These are phyloP conservation scores for Carex arenaria DNA, from an alignment of 202 grass and related monocot species.

Conservation along the genomic window DNA sequence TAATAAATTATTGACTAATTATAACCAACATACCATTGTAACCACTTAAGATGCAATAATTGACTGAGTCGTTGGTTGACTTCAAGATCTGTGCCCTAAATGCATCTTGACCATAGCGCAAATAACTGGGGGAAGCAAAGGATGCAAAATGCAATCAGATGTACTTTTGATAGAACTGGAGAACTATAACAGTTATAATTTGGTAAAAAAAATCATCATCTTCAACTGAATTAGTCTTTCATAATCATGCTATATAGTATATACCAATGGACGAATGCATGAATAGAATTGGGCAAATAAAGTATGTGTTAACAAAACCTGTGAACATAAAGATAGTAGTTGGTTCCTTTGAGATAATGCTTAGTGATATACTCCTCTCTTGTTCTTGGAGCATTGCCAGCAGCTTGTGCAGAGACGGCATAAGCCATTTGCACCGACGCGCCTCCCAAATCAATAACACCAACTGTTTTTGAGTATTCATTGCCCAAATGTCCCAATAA, in stretches of 20 bases:
- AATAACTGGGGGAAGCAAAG: slow-evolving; percentile 28
- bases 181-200: neutral
- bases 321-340: slow-evolving; percentile 42
- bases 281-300: neutral
- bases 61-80: slow-evolving; percentile 25
- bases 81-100: slow-evolving; percentile 44
- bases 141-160: neutral
- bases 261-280: neutral
- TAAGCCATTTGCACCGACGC: slow-evolving; percentile 55
- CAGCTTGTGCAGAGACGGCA: slow-evolving; percentile 36
- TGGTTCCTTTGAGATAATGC: slow-evolving; percentile 35
- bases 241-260: too few relatives aligned
- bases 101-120: slow-evolving; percentile 43
- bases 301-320: slow-evolving; percentile 11
- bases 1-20: neutral
- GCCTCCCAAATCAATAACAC: slow-evolving; percentile 48
- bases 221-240: neutral
- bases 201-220: neutral
- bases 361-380: slow-evolving; percentile 35
- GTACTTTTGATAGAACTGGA: neutral
- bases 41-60: slow-evolving; percentile 38
- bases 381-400: slow-evolving; percentile 27
- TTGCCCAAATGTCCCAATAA: slow-evolving; percentile 42
- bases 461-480: slow-evolving; percentile 36
- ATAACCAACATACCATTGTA: neutral